Evolutionary conservation across 2,329 filamentous ascomycete species (phyloP).

Genomic region (Cercospora sp.): DNA sequence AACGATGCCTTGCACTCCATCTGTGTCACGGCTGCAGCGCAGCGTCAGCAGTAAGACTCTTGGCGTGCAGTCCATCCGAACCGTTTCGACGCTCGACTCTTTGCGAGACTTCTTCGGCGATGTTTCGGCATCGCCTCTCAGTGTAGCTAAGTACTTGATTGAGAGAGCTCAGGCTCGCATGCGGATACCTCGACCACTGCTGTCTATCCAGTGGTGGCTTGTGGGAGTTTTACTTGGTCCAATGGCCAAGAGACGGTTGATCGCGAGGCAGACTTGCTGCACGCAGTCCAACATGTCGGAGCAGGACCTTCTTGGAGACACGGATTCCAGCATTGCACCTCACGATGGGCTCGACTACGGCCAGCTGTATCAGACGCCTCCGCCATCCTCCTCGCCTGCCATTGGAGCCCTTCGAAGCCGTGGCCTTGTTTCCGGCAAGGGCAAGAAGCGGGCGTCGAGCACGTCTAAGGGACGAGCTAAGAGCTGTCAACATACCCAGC

Average conservation of each 20-base stretch:
- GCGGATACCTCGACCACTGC: slow-evolving; percentile 33
- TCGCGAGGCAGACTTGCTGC: slow-evolving; percentile 12
- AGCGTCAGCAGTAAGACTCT: slow-evolving; percentile 22
- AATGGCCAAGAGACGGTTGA: slow-evolving; percentile 40
- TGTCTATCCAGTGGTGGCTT: slow-evolving; percentile 41
- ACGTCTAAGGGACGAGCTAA: slow-evolving; percentile 19
- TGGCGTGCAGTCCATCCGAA: slow-evolving; percentile 14
- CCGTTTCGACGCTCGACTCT: slow-evolving; percentile 28
- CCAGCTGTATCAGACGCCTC: slow-evolving; percentile 28
- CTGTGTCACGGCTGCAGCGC: neutral
- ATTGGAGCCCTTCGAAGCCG: slow-evolving; percentile 9
- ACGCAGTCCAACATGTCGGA: neutral
- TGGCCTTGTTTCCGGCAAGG: slow-evolving; percentile 28
- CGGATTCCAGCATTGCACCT: slow-evolving; percentile 1
- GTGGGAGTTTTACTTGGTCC: slow-evolving; percentile 37
- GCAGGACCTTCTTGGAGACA: slow-evolving; percentile 19
- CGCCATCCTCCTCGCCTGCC: slow-evolving; percentile 17
- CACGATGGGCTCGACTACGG: slow-evolving; percentile 30
- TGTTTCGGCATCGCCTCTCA: slow-evolving; percentile 34
- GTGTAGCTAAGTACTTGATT: slow-evolving; percentile 36
- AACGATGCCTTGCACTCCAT: slow-evolving; percentile 1
- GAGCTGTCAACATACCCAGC: slow-evolving; percentile 19
- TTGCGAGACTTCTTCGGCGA: slow-evolving; percentile 34
- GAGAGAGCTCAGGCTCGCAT: slow-evolving; percentile 35
- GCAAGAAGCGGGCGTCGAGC: slow-evolving; percentile 30